Base-by-base conservation (phyloP, 1,139 yeast genomes). In the Pichia sp. region DNA sequence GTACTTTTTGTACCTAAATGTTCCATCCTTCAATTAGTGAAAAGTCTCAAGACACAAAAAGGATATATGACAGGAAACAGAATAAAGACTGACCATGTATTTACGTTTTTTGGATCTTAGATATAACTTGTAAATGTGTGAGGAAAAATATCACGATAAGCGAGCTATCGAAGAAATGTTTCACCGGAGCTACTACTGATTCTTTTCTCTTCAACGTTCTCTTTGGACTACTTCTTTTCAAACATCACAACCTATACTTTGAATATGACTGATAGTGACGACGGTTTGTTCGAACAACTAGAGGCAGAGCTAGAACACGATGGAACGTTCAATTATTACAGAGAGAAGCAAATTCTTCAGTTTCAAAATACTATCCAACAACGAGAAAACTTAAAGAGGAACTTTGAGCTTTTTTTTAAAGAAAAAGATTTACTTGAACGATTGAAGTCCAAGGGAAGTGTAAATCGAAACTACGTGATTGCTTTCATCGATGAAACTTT, bases 401-500 rank as follows among this genome's bases (percentile, higher is more conserved):
- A 55, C 13, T 58, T 59, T 29, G 45, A 30, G 42, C 75, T 55
- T 84, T 84, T 80, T 15, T 63, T 65, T 0, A 73, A 75, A 36
- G 95, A 87, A 65, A 79, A 80, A 57, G 76, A 75, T 46, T 71
- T 87, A 31, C 77, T 88, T 72, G 76, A 77, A 63, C 50, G 1
- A 80, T 84, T 1, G 71, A 84, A 0, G 23, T 10, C 4, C 8
- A 15, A 10, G 65, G 70, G 1, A 66, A 72, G 1, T 75, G 11
- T 7, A 2, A 11, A 44, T 10, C 11, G 72, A 23, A 64, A 67
- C n/a, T 75, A 78, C 3, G 74, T 87, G 1, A 78, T 87, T 3
- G 89, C 86, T 64, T 87, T 89, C 64, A 82, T 77, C 63, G 84
- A 85, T 60, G 81, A 82, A 3, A 71, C 73, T 45, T 89, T 88